Evolutionary conservation across 495 filamentous ascomycete genomes (phyloP).

Genomic region (Penicillium waksmanii): DNA sequence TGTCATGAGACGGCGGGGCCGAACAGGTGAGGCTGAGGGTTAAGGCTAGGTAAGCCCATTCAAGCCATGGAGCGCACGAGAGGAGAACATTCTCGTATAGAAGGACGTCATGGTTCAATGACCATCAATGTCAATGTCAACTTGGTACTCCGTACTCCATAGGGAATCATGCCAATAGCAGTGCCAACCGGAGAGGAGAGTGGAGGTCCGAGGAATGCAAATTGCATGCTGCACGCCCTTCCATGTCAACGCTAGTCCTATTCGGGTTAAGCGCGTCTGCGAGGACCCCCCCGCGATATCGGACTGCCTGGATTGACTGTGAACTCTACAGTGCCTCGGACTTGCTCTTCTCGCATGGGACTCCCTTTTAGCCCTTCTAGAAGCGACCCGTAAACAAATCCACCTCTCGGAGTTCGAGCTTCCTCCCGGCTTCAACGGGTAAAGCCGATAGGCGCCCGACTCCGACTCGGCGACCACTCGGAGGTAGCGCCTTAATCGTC

Average conservation of each 20-base stretch:
- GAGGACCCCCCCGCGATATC: slow-evolving; percentile 15
- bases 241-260: slow-evolving; percentile 40
- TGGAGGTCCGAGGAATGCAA: slow-evolving; percentile 13
- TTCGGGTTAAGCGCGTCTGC: slow-evolving; percentile 22
- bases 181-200: slow-evolving; percentile 5
- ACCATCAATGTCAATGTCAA: not conserved
- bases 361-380: slow-evolving; percentile 3
- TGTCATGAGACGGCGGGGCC: slow-evolving; percentile 12
- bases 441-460: slow-evolving; percentile 5
- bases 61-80: too few species aligned
- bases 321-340: too few species aligned
- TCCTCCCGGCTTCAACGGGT: not conserved
- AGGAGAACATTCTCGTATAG: slow-evolving; percentile 10
- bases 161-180: slow-evolving; percentile 10
- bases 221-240: slow-evolving; percentile 39
- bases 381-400: not conserved
- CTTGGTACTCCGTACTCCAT: not conserved
- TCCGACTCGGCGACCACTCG: slow-evolving; percentile 1
- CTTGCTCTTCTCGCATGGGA: too few species aligned
- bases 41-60: not conserved
- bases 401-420: not conserved
- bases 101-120: slow-evolving; percentile 14
- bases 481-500: not conserved
- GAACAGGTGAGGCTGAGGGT: not conserved
- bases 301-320: not conserved